Evolutionary conservation across 108 stramenopile genomes (phyloP), one percentile per base, ranked within the genome.

Genomic region (Cylindrotheca fusiformis): DNA sequence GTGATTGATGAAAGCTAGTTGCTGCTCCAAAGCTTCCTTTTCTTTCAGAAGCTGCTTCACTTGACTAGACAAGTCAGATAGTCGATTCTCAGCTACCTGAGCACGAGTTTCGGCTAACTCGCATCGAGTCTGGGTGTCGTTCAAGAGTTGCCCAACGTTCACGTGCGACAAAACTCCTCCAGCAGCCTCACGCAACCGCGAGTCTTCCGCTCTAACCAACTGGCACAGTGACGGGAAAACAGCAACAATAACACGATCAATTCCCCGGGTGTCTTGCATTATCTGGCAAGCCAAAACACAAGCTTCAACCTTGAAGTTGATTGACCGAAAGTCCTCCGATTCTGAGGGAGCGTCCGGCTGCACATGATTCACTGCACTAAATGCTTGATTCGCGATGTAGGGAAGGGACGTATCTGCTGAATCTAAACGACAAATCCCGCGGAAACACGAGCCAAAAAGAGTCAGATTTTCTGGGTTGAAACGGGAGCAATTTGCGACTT

Each of bases 201-300:
- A 67, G 31, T 70, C 67, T 32, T 84, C 79, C 29, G 67, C 58
- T 29, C 66, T 61, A 17, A 85, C 77, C 29, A 88, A 58, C 19
- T 73, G 58, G 48, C 86, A 86, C 21, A 91, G 74, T 45, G 59
- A 47, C 3, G 87, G 81, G 50, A 88, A 88, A 0, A 84, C 60
- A 10, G 68, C 65, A 21, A 88, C 56, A 12, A 79, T 70, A 24
- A 85, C 55, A 10, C 51, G 52, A 60, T 86, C 79, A 48, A 80
- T 64, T 48, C 67, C 60, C 5, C 62, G 48, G n/a, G 52, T 68
- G 26, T 82, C 75, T 53, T 71, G 69, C 27, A 91, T 52, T 36
- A 66, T 75, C 41, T 79, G 52, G 32, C 86, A 87, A 41, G 86
- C 50, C 32, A 63, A 73, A 25, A 82, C 58, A 14, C 67, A 72